Percentiles rank a stretch among this genome's conserved stretches.
Conservation (phyloP, 345 rosid species). For the Clarkia xantiana region DNA sequence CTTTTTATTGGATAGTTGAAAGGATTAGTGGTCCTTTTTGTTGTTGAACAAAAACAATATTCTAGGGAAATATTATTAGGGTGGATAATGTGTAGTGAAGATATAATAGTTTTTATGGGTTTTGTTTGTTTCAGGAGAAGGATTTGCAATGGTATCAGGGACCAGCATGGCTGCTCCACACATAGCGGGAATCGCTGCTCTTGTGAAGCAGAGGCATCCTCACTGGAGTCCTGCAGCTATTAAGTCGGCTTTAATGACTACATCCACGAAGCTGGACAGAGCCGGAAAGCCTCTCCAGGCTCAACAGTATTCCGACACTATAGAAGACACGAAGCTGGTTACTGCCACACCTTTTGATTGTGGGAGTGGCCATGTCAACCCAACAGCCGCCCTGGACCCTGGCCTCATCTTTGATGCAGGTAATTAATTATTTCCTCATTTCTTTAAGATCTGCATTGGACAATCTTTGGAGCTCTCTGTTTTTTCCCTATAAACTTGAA, state of each 20-base stretch:
- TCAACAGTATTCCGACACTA: constrained; percentile 61
- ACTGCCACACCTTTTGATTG: constrained; percentile 87
- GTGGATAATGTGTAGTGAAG: too few relatives aligned
- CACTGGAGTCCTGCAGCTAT: constrained; percentile 97
- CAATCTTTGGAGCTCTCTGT: too few relatives aligned
- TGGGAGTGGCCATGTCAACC: constrained; percentile 95
- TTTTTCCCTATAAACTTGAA: too few relatives aligned
- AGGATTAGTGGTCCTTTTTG: too few relatives aligned
- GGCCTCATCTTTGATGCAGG: constrained; percentile 96
- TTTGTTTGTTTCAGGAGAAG: constrained; percentile 57
- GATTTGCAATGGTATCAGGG: constrained; percentile 89
- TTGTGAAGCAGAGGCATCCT: constrained; percentile 91
- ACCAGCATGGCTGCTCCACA: constrained; percentile 99
- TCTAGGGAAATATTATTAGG: too few relatives aligned
- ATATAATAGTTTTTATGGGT: too few relatives aligned
- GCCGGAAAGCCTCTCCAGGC: constrained; percentile 93
- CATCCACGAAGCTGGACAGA: constrained; percentile 65
- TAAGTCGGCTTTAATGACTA: constrained; percentile 92
- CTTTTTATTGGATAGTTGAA: too few relatives aligned
- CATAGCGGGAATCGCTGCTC: constrained; percentile 97
- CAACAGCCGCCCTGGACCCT: constrained; percentile 92
- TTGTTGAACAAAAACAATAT: too few relatives aligned
- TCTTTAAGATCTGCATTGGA: neutral
- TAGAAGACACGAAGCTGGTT: constrained; percentile 61
- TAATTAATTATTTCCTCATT: constrained; percentile 10